These are phyloP conservation scores for Cynanchum wilfordii DNA, from an alignment of 257 asterid species.

Conservation along the genomic window DNA sequence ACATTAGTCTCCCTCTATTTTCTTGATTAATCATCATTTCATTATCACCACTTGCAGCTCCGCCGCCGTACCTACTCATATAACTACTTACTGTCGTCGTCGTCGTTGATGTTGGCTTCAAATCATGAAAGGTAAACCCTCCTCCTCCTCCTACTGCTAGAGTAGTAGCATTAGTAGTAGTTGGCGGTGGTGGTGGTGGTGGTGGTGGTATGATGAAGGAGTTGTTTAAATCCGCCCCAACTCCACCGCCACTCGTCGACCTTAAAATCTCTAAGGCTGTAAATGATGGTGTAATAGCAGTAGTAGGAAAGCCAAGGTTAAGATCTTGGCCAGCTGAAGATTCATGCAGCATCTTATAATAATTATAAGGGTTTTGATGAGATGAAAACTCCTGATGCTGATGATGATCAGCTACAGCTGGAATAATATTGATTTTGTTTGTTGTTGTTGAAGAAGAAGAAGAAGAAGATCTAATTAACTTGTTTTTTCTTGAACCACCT, in stretches of 20 bases:
- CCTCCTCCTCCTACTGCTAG: too few species aligned
- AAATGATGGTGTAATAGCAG: constrained; percentile 21
- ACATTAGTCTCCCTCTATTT: constrained; percentile 41
- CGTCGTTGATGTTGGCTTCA: constrained; percentile 30
- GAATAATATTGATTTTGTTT: constrained; percentile 16
- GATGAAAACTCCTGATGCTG: constrained; percentile 21
- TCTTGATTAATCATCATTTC: constrained; percentile 18
- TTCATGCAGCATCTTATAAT: constrained; percentile 19
- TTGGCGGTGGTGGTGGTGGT: constrained; percentile 3
- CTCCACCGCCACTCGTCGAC: constrained; percentile 32
- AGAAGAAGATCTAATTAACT: constrained; percentile 25
- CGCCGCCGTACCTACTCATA: constrained; percentile 27
- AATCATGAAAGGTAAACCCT: constrained; percentile 55
- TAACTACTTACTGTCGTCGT: constrained; percentile 6
- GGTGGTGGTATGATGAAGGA: constrained; percentile 19
- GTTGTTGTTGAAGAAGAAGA: constrained; percentile 25
- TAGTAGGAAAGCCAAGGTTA: constrained; percentile 40
- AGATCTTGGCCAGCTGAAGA: constrained; percentile 43
- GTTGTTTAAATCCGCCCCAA: constrained; percentile 26
- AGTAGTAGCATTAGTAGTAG: too few species aligned
- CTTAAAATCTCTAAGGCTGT: constrained; percentile 49
- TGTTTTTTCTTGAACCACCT: constrained; percentile 66
- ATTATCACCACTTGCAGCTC: too few species aligned
- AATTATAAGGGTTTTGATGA: constrained; percentile 29
- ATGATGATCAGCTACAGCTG: neutral